Evolutionary conservation across 352 stramenopile species (phyloP), one percentile per base, ranked within the genome.

Genomic region (Globisporangium barbulae): DNA sequence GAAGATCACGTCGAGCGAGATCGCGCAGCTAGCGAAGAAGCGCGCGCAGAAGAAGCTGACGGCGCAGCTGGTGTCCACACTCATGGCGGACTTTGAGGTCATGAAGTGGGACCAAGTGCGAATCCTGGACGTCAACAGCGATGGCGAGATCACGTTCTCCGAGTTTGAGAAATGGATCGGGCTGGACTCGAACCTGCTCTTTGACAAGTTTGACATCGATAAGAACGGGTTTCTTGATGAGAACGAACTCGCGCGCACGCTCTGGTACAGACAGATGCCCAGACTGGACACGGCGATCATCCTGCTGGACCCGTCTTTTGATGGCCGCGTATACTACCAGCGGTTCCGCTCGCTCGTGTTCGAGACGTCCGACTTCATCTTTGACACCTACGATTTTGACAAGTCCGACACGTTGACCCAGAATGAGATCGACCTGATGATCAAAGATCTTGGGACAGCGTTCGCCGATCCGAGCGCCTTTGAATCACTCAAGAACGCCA

Each of bases 161-260:
- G 86, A 95, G 61, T 95, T 95, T 55, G 71, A 82, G 21, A 50
- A 33, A 6, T 95, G 86, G 86, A 41, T 95, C 37, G 83, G 83
- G 1, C 22, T 83, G 12, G 86, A 95, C 59, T 76, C 84, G 6
- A 86, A 86, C 47, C 55, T 95, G n/a, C 59, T 93, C 55, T 95
- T 95, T 59, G 86, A 93, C 48, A 74, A 73, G 39, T 95, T 91
- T 57, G 86, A 95, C 47, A 44, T 93, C 37, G 86, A 95, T 76
- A 95, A 95, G 64, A 92, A 81, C 45, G 86, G 84, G 0, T 93
- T 83, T 47, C 60, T 95, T 42, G 86, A 95, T 58, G 86, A 95
- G 58, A 91, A 91, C 47, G 86, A 95, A 42, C 75, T 95, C 1
- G 78, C 84, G 6, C 71, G 81, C 0, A 73, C 76, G 19, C 57